Percentiles rank a stretch among this genome's conserved stretches.
These are phyloP conservation scores for Botryosphaeria dothidea DNA, from an alignment of 2,329 filamentous ascomycete species.

Conservation along the genomic window DNA sequence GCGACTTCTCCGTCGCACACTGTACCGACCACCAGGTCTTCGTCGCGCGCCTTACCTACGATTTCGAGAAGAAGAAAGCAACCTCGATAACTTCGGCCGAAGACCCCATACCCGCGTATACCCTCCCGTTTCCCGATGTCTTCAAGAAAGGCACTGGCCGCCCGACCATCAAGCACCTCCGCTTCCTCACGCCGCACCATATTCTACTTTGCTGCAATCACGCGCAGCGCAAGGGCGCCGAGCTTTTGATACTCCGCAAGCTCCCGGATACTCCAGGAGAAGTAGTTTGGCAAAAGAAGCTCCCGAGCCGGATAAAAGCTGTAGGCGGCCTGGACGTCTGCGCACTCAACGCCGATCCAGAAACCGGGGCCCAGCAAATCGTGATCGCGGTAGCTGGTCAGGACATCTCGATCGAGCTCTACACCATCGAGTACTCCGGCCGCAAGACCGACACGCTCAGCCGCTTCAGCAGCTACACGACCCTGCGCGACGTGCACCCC, in stretches of 20 bases:
- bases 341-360: slow-evolving; percentile 58
- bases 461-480: slow-evolving; percentile 52
- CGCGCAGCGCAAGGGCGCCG: slow-evolving; percentile 55
- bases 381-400: slow-evolving; percentile 78
- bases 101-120: slow-evolving; percentile 29
- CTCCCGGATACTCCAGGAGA: slow-evolving; percentile 58
- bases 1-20: slow-evolving; percentile 72
- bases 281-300: slow-evolving; percentile 54
- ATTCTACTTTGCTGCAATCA: slow-evolving; percentile 59
- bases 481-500: slow-evolving; percentile 57
- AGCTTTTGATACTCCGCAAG: slow-evolving; percentile 60
- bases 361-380: slow-evolving; percentile 70
- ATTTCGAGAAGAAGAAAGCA: slow-evolving; percentile 43
- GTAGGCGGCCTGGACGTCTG: slow-evolving; percentile 78
- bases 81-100: slow-evolving; percentile 33
- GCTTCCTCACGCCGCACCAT: slow-evolving; percentile 56
- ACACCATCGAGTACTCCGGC: slow-evolving; percentile 72
- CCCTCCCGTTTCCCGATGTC: slow-evolving; percentile 32
- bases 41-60: slow-evolving; percentile 60
- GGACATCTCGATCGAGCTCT: slow-evolving; percentile 75
- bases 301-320: slow-evolving; percentile 70
- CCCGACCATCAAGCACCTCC: slow-evolving; percentile 57
- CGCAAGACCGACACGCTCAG: slow-evolving; percentile 46
- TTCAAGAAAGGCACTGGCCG: slow-evolving; percentile 41
- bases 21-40: slow-evolving; percentile 76